A percentile compares a stretch with the other conserved stretches of the same genome.
Evolutionary conservation across 495 filamentous ascomycete species (phyloP).

Genomic region (Hypoxylon fragiforme): DNA sequence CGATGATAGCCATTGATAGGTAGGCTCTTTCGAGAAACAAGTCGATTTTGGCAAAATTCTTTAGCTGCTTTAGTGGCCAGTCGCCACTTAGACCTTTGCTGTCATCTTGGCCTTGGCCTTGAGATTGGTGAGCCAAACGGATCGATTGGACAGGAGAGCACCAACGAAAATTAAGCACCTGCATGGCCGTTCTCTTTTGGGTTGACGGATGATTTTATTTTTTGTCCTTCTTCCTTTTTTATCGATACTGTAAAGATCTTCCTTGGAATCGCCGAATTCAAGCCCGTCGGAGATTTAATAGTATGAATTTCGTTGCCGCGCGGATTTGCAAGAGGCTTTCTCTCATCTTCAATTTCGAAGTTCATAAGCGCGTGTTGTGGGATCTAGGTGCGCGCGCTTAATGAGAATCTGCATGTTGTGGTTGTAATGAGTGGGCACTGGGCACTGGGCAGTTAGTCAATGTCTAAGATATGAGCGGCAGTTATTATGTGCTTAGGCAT

Average conservation of each 20-base stretch:
- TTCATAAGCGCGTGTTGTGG: too few relatives aligned
- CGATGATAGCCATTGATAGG: too few relatives aligned
- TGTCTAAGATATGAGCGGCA: too few relatives aligned
- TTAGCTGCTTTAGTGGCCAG: background rate
- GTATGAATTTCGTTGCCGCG: too few relatives aligned
- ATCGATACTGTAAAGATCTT: slow-evolving; percentile 18
- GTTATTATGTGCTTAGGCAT: too few relatives aligned
- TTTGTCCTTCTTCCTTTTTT: slow-evolving; percentile 5
- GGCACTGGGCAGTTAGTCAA: too few relatives aligned
- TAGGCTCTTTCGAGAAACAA: slow-evolving; percentile 21
- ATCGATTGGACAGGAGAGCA: slow-evolving; percentile 25
- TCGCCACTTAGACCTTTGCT: background rate
- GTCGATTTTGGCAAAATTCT: slow-evolving; percentile 8
- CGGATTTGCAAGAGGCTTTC: too few relatives aligned
- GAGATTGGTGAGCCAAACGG: slow-evolving; percentile 10
- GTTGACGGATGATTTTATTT: slow-evolving; percentile 5
- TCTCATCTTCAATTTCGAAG: too few relatives aligned
- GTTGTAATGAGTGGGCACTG: too few relatives aligned
- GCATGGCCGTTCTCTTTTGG: slow-evolving; percentile 23
- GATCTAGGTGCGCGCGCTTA: too few relatives aligned
- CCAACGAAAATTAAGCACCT: slow-evolving; percentile 19
- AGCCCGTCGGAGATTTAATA: too few relatives aligned
- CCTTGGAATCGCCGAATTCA: slow-evolving; percentile 2
- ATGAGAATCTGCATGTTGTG: too few relatives aligned
- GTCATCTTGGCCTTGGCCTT: background rate